Evolutionary conservation across 768 basidiomycete genomes (phyloP), one percentile per base, ranked within the genome.

Genomic region (Pulveroboletus sp.): DNA sequence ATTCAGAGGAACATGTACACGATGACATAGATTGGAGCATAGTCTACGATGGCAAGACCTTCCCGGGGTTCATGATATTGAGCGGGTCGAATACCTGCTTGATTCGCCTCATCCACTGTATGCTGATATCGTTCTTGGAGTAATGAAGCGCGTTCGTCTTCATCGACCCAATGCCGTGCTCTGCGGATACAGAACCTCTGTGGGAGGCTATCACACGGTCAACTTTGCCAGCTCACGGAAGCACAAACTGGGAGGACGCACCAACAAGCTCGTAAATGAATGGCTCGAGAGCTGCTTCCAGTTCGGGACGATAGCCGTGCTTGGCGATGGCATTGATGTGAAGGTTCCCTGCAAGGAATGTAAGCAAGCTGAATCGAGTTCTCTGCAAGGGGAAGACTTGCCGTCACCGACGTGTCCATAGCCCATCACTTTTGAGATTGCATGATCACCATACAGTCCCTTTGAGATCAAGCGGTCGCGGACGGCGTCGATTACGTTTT

Each of bases 361-460:
- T 29, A 14, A 13, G 29, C 55, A 9, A 61, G 55, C 35, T 19
- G 39, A 38, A 20, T 24, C 26, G 5, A 32, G 30, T 19, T n/a
- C 12, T 16, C 22, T 23, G 19, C 19, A 6, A n/a, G 13, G 13
- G 22, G 43, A 46, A 22, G 14, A 71, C 84, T 61, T 62, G 86
- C 94, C 93, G 70, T 99, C 96, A 20, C 96, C 96, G 45, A 98
- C 85, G 67, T 99, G 96, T 12, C 96, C 96, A 59, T 91, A 99
- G 11, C 96, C 96, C 50, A 95, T 71, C 13, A 94, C 89, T 61
- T 85, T 80, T 65, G 85, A 86, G 34, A 98, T 87, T 23, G 81
- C 85, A 38, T 81, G 75, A 16, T 86, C 83, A 13, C 77, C 78
- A 35, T 91, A 72, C 10, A 90, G 76, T 5, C 84, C 87, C 57